Evolutionary conservation across 768 basidiomycete genomes (phyloP), one percentile per base, ranked within the genome.

Genomic region (Rhizopogon vinicolor): DNA sequence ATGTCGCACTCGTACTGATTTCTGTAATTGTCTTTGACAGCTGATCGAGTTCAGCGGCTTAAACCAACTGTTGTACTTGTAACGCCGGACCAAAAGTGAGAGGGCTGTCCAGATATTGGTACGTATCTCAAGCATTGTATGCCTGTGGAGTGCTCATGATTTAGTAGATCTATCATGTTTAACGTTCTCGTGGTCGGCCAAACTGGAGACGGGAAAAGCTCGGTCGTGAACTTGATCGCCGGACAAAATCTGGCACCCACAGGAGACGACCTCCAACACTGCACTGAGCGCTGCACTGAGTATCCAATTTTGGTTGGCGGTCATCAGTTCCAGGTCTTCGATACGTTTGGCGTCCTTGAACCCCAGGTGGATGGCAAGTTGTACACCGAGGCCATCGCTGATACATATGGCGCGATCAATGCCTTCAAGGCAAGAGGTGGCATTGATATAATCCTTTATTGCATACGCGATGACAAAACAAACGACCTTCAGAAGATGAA

Each of bases 361-460:
- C 62, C 61, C 39, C 52, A 59, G 41, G 39, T 52, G 8, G 61
- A 54, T 19, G 28, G 57, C 54, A 31, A 48, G n/a, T 37, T 35
- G 59, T 58, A 58, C 55, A 1, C 54, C 60, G 53, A 59, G 39
- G 31, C 68, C 59, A 41, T 72, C 35, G 64, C 64, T 41, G 60
- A 73, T 28, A 65, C 71, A 0, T 67, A 73, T 31, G 25, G 60
- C 16, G 69, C 79, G 19, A 57, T 80, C 57, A 61, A 59, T 42
- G 64, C 56, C 25, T 56, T 78, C 31, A 57, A 62, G 25, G 55
- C 59, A 4, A 75, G 78, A 5, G 63, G 19, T 10, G 40, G 54
- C 10, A 49, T 78, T 22, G 72, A 66, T 56, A 70, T 79, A 22
- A 62, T 78, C 33, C 59, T 78, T 3, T 75, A 70, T 53, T 70